Base-by-base conservation (phyloP, 2,329 filamentous ascomycete genomes). In the Pseudogymnoascus sp. region DNA sequence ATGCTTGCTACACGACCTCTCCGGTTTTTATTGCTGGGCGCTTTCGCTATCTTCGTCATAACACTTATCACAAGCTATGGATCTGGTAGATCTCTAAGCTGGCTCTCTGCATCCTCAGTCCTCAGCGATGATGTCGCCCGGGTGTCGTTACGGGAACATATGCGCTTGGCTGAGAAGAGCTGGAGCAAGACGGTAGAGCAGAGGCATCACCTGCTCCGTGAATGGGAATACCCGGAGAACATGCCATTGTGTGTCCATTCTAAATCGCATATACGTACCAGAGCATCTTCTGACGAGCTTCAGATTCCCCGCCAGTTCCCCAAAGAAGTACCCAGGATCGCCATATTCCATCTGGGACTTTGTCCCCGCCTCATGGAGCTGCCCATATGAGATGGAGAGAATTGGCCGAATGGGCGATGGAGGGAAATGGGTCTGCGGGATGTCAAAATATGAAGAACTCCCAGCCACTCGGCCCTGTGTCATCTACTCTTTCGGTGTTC, bases 401-500 rank as follows among this genome's bases (percentile, higher is more conserved):
- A 67, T 78, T 2, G 76, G 76, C 2, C 67, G 71, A 4, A 65
- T 75, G 4, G 76, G 76, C 31, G 75, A 77, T 39, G 76, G 76
- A n/a, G 76, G 76, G 21, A 78, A 78, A 65, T 76, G 74, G 73
- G 72, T 77, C 12, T 78, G 75, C 66, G 76, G 75, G 38, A 75
- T 77, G 72, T 72, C 70, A 6, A 66, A 69, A n/a, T 75, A 73
- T 63, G 73, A 74, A 64, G 66, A 66, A 11, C 65, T 68, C 52
- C 58, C 35, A 4, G 65, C 66, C 11, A 63, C 60, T 23, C 64
- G 59, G 33, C 68, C 71, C 10, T 72, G 71, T 60, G 63, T 74
- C 61, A 71, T 77, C 63, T 78, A 78, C 66, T 74, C 72, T 14
- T 77, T 78, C 60, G 76, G 76, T 39, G 66, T 71, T 23, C 69